Evolutionary conservation across 2,329 filamentous ascomycete genomes (phyloP).

Genomic region (Diaporthe aspalathi): DNA sequence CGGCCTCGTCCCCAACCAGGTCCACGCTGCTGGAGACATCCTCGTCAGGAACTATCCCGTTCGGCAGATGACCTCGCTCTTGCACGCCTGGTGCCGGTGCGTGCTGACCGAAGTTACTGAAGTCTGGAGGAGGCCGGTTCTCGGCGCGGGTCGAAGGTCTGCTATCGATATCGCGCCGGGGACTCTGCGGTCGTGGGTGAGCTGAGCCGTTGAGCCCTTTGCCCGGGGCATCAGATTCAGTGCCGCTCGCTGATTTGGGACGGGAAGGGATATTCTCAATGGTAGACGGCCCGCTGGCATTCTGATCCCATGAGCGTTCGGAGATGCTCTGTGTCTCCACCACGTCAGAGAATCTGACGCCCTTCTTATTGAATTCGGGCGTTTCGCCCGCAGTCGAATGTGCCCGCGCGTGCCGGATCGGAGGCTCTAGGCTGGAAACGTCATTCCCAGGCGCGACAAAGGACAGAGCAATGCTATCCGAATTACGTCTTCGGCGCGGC

Average conservation of each 20-base stretch:
- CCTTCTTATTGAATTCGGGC: conserved; percentile 32
- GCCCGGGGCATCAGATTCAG: background rate
- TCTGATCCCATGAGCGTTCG: conserved; percentile 34
- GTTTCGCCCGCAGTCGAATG: conserved; percentile 28
- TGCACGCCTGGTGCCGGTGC: conserved; percentile 1
- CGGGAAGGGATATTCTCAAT: conserved; percentile 30
- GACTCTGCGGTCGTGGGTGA: background rate
- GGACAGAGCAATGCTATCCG: conserved; percentile 41
- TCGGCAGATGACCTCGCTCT: background rate
- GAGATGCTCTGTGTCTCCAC: conserved; percentile 39
- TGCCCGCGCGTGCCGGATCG: conserved; percentile 23
- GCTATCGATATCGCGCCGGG: conserved; percentile 7
- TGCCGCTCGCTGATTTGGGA: background rate
- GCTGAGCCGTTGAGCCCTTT: conserved; percentile 18
- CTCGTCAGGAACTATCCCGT: conserved; percentile 31
- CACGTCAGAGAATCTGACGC: conserved; percentile 37
- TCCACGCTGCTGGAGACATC: conserved; percentile 36
- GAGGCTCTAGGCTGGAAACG: conserved; percentile 19
- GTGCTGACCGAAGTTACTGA: conserved; percentile 32
- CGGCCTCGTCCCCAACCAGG: conserved; percentile 9
- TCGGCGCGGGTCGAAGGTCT: conserved; percentile 36
- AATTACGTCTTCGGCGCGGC: conserved; percentile 43
- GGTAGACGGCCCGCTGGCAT: conserved; percentile 25
- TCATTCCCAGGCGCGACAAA: conserved; percentile 19
- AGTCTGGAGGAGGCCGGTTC: conserved; percentile 36